These are phyloP conservation scores for Oenanthe javanica DNA, from an alignment of 140 eudicot species.

Conservation along the genomic window DNA sequence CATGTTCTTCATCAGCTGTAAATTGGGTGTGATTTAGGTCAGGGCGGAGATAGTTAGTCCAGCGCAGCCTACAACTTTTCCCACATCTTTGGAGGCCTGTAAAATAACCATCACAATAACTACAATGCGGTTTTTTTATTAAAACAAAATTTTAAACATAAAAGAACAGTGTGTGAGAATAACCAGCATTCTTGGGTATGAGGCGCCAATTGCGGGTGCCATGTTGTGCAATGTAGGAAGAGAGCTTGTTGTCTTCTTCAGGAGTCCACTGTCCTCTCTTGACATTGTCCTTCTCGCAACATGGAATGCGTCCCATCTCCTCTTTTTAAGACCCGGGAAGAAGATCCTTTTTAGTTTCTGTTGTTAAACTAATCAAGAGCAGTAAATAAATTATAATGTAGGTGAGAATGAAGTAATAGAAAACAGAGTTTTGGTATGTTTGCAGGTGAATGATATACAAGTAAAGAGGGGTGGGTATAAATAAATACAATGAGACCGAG, in stretches of 20 bases:
- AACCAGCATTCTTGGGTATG: constrained; percentile 86
- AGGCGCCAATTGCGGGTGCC: constrained; percentile 96
- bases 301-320: constrained; percentile 73
- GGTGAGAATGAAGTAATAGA: not conserved
- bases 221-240: constrained; percentile 83
- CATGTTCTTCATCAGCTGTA: constrained; percentile 72
- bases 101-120: not conserved
- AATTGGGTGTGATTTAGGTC: constrained; percentile 86
- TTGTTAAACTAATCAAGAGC: not conserved
- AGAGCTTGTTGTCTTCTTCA: constrained; percentile 82
- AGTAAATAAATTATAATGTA: not conserved
- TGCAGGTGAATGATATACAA: not conserved
- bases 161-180: not conserved
- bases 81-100: constrained; percentile 88
- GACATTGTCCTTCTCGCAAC: constrained; percentile 89
- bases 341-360: not conserved
- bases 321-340: not conserved
- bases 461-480: not conserved
- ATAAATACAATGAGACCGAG: not conserved
- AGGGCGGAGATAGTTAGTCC: constrained; percentile 92
- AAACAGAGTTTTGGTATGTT: not conserved
- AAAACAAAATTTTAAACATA: not conserved
- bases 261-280: constrained; percentile 96
- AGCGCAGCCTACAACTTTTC: constrained; percentile 77
- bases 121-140: not conserved